phyloP scores from a whole-genome alignment of 2,329 filamentous ascomycete species.

The Venturiaceae sp. region DNA sequence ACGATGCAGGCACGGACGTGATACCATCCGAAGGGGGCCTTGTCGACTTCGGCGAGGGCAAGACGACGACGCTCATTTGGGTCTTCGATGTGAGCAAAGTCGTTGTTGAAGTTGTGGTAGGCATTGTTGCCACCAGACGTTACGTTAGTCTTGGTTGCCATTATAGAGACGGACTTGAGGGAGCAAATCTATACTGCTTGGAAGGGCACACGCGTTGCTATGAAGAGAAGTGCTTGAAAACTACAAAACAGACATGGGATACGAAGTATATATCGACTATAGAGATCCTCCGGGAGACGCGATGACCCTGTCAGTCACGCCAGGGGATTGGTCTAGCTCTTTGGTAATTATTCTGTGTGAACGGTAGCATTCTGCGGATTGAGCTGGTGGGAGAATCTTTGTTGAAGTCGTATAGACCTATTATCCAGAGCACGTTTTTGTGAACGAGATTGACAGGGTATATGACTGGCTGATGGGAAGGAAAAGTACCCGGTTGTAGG shows the following conservation, averaged over 20 bases:
- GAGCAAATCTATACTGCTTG: not conserved
- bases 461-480: not conserved
- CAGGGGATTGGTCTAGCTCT: not conserved
- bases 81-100: conserved; percentile 42
- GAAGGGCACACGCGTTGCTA: not conserved
- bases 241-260: not conserved
- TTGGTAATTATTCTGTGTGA: not conserved
- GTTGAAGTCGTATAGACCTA: not conserved
- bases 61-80: conserved; percentile 70
- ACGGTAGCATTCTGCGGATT: not conserved
- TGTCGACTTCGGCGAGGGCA: conserved; percentile 73
- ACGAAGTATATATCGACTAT: not conserved
- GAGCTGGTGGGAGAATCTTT: not conserved
- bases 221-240: not conserved
- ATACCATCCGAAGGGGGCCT: conserved; percentile 72
- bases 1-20: conserved; percentile 69
- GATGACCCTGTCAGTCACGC: not conserved
- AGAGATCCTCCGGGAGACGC: not conserved
- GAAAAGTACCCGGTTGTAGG: not conserved
- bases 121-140: conserved; percentile 4
- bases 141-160: not conserved
- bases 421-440: not conserved
- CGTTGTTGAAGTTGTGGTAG: conserved; percentile 6
- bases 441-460: not conserved
- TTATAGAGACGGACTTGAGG: not conserved